These are phyloP conservation scores for Paramecium tetraurelia DNA, from an alignment of 73 alveolate genomes.

Conservation along the genomic window DNA sequence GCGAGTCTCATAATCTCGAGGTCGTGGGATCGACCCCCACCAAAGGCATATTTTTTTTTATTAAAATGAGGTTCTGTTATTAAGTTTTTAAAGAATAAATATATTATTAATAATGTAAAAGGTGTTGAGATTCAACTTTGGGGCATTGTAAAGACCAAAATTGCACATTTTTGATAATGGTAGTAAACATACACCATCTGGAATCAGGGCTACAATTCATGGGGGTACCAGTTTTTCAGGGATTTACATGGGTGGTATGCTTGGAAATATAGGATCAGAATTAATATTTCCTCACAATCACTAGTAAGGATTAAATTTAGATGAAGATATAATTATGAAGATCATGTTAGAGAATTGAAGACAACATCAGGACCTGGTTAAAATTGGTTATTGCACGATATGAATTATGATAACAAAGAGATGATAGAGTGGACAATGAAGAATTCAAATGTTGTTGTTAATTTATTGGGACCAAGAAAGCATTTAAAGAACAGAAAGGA, in stretches of 20 bases:
- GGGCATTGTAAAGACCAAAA: slow-evolving; percentile 24
- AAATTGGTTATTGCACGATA: slow-evolving; percentile 5
- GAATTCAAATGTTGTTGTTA: slow-evolving; percentile 69
- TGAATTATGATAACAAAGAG: slow-evolving; percentile 63
- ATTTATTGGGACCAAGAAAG: slow-evolving; percentile 60
- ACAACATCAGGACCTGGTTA: slow-evolving; percentile 50
- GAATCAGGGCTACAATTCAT: slow-evolving; percentile 63
- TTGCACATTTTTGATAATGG: slow-evolving; percentile 57
- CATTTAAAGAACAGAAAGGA: slow-evolving; percentile 48
- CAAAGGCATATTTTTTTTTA: slow-evolving; percentile 54
- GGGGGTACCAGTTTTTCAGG: slow-evolving; percentile 64
- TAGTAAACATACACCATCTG: slow-evolving; percentile 37
- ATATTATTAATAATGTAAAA: neutral
- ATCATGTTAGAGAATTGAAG: slow-evolving; percentile 58
- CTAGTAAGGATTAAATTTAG: neutral
- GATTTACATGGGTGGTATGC: slow-evolving; percentile 50
- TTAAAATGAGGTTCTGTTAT: neutral
- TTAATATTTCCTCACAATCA: slow-evolving; percentile 61
- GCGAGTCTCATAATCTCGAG: slow-evolving; percentile 71
- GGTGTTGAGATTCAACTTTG: neutral
- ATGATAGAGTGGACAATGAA: slow-evolving; percentile 63
- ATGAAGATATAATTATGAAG: slow-evolving; percentile 44
- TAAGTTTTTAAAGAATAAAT: neutral
- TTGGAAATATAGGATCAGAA: slow-evolving; percentile 61
- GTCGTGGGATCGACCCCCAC: slow-evolving; percentile 68